Evolutionary conservation across 2,329 filamentous ascomycete genomes (phyloP), one percentile per base, ranked within the genome.

Genomic region (Aspergillus proliferans): DNA sequence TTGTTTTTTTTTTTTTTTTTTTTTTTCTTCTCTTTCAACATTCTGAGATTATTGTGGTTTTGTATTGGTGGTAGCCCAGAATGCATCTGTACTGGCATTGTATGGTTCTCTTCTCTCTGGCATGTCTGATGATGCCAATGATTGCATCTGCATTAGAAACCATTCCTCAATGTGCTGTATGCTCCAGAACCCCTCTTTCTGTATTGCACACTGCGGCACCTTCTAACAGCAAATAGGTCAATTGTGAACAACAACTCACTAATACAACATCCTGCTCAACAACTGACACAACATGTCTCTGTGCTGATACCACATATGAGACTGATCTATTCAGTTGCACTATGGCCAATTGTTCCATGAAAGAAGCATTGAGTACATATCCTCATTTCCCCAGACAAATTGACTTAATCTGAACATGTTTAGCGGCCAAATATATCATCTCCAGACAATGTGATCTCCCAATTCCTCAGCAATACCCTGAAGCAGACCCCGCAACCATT

Each of bases 361-460:
- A 38, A 18, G 45, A 47, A 33, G 19, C 45, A 15, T 34, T 47
- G 10, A 46, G 45, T 46, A 22, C 21, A 14, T 14, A 21, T 38
- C 14, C 18, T 14, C 19, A 22, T 39, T 6, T 9, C 3, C 3
- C 6, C 18, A 5, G 18, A 22, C 9, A 36, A 15, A 21, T 22
- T 5, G n/a, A 34, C 24, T 43, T 19, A 4, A 30, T 9, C 26
- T 12, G 26, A 30, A 30, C 26, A 12, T 12, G 4, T 43, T 18
- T 14, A 48, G 42, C 42, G n/a, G 21, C 42, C 33, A 49, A 49
- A 45, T 39, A 39, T 14, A 9, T 39, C 15, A 21, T 10, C 34
- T 45, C 47, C 26, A 30, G 47, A 14, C 14, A 45, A 41, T 49
- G 47, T 33, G 22, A 49, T 40, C 12, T 45, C 33, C 42, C 41